Conservation (phyloP, 2,329 filamentous ascomycete species). For the Ilyonectria mors-panacis region DNA sequence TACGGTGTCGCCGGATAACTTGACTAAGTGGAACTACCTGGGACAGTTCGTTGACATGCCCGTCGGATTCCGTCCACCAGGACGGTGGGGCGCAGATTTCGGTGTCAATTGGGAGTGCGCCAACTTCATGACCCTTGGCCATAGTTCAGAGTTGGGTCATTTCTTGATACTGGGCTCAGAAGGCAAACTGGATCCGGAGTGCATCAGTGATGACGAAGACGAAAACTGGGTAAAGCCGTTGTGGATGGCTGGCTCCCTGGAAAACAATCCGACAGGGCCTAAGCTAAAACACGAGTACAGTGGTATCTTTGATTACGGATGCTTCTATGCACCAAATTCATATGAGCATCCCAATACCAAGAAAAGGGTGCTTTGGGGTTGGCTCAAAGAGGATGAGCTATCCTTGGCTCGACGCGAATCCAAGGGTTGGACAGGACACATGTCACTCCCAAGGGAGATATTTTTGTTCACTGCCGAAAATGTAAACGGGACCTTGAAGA, state of each 20-base stretch:
- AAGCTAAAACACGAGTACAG: conserved; percentile 55
- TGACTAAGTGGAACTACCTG: conserved; percentile 61
- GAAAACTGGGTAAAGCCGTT: not conserved
- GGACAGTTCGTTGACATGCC: conserved; percentile 59
- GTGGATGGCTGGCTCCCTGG: conserved; percentile 60
- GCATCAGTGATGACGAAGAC: not conserved
- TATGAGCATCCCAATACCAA: conserved; percentile 61
- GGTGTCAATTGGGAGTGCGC: conserved; percentile 67
- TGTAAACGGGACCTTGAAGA: conserved; percentile 55
- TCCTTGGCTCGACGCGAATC: conserved; percentile 57
- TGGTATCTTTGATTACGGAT: conserved; percentile 64
- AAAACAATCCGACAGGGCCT: conserved; percentile 26
- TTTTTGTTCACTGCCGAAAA: conserved; percentile 55
- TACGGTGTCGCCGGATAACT: conserved; percentile 55
- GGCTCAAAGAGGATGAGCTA: conserved; percentile 67
- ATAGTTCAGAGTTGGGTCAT: conserved; percentile 49
- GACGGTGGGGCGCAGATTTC: conserved; percentile 64
- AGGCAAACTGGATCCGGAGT: conserved; percentile 45
- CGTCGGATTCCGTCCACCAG: conserved; percentile 53
- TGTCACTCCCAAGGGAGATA: conserved; percentile 62
- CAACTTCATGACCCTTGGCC: conserved; percentile 60
- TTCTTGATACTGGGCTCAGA: conserved; percentile 64
- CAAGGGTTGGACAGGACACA: conserved; percentile 65
- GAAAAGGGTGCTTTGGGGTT: conserved; percentile 62
- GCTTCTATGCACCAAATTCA: conserved; percentile 64